Conservation (phyloP, 192 early-diverging fungal species). For the Backusella tarrabulga region DNA sequence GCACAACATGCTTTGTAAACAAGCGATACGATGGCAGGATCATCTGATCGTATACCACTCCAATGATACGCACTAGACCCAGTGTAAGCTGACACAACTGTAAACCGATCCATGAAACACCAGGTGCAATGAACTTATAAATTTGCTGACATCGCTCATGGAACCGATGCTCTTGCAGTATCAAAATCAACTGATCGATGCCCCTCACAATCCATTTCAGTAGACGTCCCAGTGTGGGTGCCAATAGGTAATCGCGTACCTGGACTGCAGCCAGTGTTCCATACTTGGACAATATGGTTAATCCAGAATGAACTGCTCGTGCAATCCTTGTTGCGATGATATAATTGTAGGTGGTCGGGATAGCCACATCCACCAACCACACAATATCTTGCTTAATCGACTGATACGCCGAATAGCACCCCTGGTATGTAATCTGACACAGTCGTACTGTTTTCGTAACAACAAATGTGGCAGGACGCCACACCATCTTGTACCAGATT, state of each 20-base stretch:
- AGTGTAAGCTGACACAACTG: not conserved
- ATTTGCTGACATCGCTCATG: not conserved
- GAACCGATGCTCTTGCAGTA: not conserved
- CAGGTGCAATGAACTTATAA: not conserved
- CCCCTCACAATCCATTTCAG: not conserved
- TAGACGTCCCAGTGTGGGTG: not conserved
- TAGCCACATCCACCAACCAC: not conserved
- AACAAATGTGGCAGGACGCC: not conserved
- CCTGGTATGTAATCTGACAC: not conserved
- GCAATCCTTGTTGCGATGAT: not conserved
- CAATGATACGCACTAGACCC: not conserved
- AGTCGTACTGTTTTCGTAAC: not conserved
- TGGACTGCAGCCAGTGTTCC: not conserved
- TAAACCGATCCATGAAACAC: not conserved
- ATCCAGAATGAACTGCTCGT: not conserved
- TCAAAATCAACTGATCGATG: not conserved
- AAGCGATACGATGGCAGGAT: not conserved
- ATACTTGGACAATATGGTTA: not conserved
- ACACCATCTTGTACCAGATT: not conserved
- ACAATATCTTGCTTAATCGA: not conserved
- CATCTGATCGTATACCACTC: not conserved
- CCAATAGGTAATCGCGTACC: not conserved
- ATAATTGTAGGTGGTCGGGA: not conserved
- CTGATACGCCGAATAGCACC: not conserved
- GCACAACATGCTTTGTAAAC: conserved; percentile 6